Base-by-base conservation (phyloP, 2,329 filamentous ascomycete species). In the Alternaria solani region DNA sequence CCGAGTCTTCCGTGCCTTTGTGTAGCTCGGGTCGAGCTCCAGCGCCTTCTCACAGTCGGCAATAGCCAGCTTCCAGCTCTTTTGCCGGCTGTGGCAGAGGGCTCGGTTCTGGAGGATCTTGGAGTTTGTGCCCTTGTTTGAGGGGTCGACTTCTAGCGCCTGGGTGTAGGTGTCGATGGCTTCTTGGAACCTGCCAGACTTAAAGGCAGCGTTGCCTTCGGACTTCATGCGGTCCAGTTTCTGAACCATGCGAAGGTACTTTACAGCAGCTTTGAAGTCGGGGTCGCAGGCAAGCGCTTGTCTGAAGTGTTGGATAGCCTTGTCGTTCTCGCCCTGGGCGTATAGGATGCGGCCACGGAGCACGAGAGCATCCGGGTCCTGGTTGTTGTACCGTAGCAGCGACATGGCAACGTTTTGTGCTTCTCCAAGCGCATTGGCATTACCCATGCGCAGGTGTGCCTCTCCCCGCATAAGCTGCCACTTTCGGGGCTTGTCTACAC, bases 81-180 rank as follows among this genome's bases (percentile, higher is more conserved):
- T 96, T 54, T 97, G 85, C 83, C 91, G 90, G 61, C 90, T 89
- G 65, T 89, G 88, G 79, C 93, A 95, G 72, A 96, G 86, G 1
- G 95, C 95, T 63, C 95, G 87, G 83, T 99, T 99, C 79, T 96
- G 93, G 51, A 96, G 85, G 49, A 98, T 88, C 84, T 98, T 98
- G 20, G 94, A 91, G 80, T 98, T 98, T 70, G 92, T 97, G 72
- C 91, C 90, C 81, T 92, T 92, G 85, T 98, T 98, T 55, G 85
- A 78, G 0, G 94, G 91, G 78, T 99, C 95, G 48, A 99, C 88
- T 48, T 90, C 88, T 34, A 99, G 83, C 44, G 94, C 94, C 63
- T 90, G 83, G 3, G 89, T 89, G 81, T 97, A 99, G 69, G 93
- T 90, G 57, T 94, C 88, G 57, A 97, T 89, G 28, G 95, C 95